phyloP scores from a whole-genome alignment of 192 early-diverging fungal genomes.

The Rhizoclosmatium globosum region DNA sequence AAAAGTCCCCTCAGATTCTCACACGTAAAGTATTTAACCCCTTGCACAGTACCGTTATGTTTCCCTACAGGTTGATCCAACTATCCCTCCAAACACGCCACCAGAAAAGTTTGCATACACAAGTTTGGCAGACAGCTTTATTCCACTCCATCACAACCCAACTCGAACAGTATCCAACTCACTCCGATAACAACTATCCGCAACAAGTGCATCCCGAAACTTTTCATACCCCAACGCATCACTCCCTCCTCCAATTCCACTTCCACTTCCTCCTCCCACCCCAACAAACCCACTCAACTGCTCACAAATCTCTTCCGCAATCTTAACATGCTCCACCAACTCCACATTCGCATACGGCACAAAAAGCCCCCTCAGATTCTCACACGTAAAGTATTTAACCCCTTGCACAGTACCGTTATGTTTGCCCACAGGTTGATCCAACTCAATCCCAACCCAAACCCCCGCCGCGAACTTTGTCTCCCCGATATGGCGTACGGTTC shows the following conservation, averaged over 20 bases:
- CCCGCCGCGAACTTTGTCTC: conserved; percentile 78
- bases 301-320: conserved; percentile 17
- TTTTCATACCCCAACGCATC: no score
- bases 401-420: conserved; percentile 41
- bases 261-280: no score
- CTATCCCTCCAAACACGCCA: no score
- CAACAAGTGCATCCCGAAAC: no score
- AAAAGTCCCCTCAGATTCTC: conserved; percentile 26
- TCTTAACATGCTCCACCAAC: neutral
- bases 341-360: conserved; percentile 23
- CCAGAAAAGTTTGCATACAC: no score
- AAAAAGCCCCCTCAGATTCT: conserved; percentile 28
- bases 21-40: conserved; percentile 38
- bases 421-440: conserved; percentile 58
- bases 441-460: conserved; percentile 83
- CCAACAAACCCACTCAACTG: conserved; percentile 17
- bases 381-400: conserved; percentile 35
- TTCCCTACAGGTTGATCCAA: conserved; percentile 55
- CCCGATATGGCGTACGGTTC: conserved; percentile 78
- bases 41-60: conserved; percentile 40
- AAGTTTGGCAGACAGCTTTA: no score
- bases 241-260: no score
- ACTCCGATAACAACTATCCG: no score
- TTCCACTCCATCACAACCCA: no score
- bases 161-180: no score